Conservation (phyloP, 306 rosid genomes). For the Cicer yamashitae region DNA sequence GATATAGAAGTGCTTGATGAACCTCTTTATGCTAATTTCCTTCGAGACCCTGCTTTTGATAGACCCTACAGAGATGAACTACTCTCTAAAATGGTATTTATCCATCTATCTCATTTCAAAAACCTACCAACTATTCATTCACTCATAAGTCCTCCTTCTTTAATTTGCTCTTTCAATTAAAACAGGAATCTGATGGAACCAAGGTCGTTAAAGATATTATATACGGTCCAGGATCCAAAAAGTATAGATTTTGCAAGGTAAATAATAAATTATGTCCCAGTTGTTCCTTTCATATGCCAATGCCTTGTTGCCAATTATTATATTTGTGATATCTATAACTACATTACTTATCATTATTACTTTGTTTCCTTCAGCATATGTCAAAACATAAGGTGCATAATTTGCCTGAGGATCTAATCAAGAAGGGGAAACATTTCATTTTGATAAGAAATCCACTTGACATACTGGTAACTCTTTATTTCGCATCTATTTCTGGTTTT, state of each 20-base stretch:
- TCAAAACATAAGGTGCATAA: constrained; percentile 73
- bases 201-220: constrained; percentile 68
- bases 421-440: constrained; percentile 81
- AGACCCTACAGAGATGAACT: constrained; percentile 77
- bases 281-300: not conserved
- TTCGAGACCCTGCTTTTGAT: constrained; percentile 60
- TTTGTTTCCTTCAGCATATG: constrained; percentile 64
- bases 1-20: constrained; percentile 83
- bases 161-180: constrained; percentile 3
- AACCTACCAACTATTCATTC: not conserved
- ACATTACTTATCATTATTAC: not conserved
- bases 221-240: constrained; percentile 65
- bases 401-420: constrained; percentile 66
- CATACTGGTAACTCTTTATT: constrained; percentile 63
- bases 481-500: constrained; percentile 5
- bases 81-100: constrained; percentile 53
- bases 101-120: not conserved
- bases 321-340: constrained; percentile 3
- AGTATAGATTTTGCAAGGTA: constrained; percentile 78
- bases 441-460: constrained; percentile 81
- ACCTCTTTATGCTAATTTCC: constrained; percentile 79
- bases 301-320: constrained; percentile 23
- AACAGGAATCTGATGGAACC: constrained; percentile 77
- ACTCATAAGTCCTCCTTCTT: not conserved
- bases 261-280: not conserved